Evolutionary conservation across 2,329 filamentous ascomycete species (phyloP), one percentile per base, ranked within the genome.

Genomic region (Teratosphaeria epicoccoides): DNA sequence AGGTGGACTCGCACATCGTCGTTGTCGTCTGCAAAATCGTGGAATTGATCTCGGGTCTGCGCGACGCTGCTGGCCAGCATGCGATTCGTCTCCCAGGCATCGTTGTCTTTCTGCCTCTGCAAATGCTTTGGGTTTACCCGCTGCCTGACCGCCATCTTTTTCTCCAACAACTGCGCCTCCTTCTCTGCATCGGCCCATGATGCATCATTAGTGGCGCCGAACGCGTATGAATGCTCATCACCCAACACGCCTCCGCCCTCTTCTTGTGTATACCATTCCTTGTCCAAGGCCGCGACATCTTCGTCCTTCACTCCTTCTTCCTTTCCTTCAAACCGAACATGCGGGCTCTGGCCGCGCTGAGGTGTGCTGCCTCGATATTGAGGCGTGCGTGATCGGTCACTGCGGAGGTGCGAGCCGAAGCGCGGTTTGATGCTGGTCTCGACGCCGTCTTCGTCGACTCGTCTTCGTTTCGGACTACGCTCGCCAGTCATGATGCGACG

Each of bases 41-140:
- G 83, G 10, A 23, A 40, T 66, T 88, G 81, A 62, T 93, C 87
- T 59, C 88, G 77, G 63, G 91, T 77, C 69, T 98, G 94, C 17
- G 93, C 93, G 17, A 98, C 90, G 52, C 91, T 91, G 20, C 90
- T 96, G 1, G 90, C 93, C 55, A 98, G 77, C 93, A 98, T 97
- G 53, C 93, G 87, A 68, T 98, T 98, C 14, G 91, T 93, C 70
- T 98, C 94, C 93, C 93, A 98, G 0, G 90, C 91, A 70, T 98
- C 93, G 43, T 93, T 89, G 65, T 98, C 93, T 66, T 87, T 89
- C 68, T 95, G 88, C 61, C 90, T 87, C 70, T 95, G 88, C 52
- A 88, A 77, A 55, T 84, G 83, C 48, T 87, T 79, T 44, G 85
- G 85, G 64, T 82, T 88, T 11, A 67, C 59, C 24, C 59, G 55